These are phyloP conservation scores for Saccharomycopsis malanga DNA, from an alignment of 805 yeast genomes.

Conservation along the genomic window DNA sequence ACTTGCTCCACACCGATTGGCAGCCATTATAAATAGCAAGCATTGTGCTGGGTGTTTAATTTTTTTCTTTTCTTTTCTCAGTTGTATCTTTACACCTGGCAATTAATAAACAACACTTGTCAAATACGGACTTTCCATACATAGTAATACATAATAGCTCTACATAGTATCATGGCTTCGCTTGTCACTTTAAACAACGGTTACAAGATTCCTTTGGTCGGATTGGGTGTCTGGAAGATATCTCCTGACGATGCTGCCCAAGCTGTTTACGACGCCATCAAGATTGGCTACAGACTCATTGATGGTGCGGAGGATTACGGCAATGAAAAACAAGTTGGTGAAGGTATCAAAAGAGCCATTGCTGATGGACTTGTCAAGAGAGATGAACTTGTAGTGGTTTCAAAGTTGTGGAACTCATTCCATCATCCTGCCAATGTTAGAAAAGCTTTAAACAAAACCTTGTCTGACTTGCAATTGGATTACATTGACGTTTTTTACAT, in stretches of 20 bases:
- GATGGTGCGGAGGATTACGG: constrained; percentile 72
- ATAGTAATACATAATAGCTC: too few relatives aligned
- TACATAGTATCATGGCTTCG: constrained; percentile 25
- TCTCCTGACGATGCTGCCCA: constrained; percentile 57
- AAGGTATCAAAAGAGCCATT: constrained; percentile 57
- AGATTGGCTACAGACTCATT: constrained; percentile 71
- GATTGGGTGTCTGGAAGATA: constrained; percentile 82
- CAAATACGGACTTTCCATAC: neutral
- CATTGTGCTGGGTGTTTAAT: neutral
- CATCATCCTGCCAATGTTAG: constrained; percentile 74
- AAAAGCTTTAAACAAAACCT: constrained; percentile 54
- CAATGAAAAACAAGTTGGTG: constrained; percentile 62
- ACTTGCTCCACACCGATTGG: too few relatives aligned
- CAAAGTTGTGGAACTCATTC: constrained; percentile 83
- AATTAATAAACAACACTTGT: neutral
- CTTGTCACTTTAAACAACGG: constrained; percentile 49
- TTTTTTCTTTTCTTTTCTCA: neutral
- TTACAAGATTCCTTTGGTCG: constrained; percentile 63
- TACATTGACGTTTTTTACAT: constrained; percentile 79
- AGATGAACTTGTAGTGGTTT: constrained; percentile 70
- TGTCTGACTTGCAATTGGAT: constrained; percentile 64
- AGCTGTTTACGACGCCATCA: constrained; percentile 77
- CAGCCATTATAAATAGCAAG: neutral
- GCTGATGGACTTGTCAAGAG: constrained; percentile 65
- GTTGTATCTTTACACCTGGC: neutral